phyloP scores from a whole-genome alignment of 768 basidiomycete genomes.

The Russula vinacea region DNA sequence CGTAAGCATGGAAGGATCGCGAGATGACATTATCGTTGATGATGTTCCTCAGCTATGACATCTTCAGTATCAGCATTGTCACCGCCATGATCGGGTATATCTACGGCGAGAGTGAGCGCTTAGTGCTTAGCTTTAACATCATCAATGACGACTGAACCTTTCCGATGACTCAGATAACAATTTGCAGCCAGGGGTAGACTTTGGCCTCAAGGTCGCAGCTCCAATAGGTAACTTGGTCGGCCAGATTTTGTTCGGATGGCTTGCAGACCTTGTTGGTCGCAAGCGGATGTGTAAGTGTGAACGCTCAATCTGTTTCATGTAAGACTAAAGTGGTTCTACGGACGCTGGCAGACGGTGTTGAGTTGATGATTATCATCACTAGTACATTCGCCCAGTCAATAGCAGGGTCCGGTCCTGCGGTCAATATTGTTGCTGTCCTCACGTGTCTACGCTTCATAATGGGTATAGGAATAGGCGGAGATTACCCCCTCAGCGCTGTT shows the following conservation, averaged over 20 bases:
- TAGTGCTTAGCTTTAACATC: neutral
- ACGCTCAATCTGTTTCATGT: slow-evolving; percentile 32
- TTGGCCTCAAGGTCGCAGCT: slow-evolving; percentile 45
- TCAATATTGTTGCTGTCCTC: slow-evolving; percentile 70
- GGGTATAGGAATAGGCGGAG: slow-evolving; percentile 85
- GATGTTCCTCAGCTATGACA: slow-evolving; percentile 55
- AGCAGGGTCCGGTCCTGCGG: slow-evolving; percentile 65
- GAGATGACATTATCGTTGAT: neutral
- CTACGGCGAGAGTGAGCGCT: slow-evolving; percentile 46
- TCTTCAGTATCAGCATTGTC: slow-evolving; percentile 87
- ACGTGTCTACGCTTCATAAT: slow-evolving; percentile 82
- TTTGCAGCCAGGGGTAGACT: slow-evolving; percentile 40
- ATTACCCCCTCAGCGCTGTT: slow-evolving; percentile 81
- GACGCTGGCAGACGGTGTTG: slow-evolving; percentile 54
- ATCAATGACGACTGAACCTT: neutral
- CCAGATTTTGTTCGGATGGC: slow-evolving; percentile 46
- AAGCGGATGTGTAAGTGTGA: slow-evolving; percentile 54
- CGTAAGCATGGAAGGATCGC: slow-evolving; percentile 41
- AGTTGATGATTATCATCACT: slow-evolving; percentile 78
- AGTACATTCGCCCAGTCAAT: slow-evolving; percentile 78
- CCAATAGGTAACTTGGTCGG: slow-evolving; percentile 44
- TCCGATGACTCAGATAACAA: slow-evolving; percentile 34
- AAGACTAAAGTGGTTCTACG: neutral
- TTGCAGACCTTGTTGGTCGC: slow-evolving; percentile 44
- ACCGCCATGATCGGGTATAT: slow-evolving; percentile 81